Percentiles rank a stretch among this genome's conserved stretches.
phyloP scores from a whole-genome alignment of 441 rosid genomes.

The Adansonia madagascariensis region DNA sequence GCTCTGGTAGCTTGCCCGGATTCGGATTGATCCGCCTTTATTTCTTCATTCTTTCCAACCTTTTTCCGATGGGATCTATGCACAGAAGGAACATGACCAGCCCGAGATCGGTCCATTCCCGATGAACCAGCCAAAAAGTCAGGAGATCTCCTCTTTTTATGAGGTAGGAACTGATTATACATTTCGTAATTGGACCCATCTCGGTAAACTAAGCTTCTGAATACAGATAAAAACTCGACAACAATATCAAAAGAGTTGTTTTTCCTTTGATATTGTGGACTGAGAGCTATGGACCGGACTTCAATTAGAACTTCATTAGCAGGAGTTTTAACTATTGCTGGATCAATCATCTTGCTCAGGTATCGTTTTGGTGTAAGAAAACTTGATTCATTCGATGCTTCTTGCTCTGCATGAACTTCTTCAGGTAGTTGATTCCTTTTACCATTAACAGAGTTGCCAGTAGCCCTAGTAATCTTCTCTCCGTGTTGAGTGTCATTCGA shows the following conservation, averaged over 20 bases:
- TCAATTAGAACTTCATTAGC: constrained; percentile 50
- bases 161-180: constrained; percentile 35
- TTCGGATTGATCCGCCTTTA: constrained; percentile 14
- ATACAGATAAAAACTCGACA: constrained; percentile 57
- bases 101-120: constrained; percentile 31
- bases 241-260: constrained; percentile 46
- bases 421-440: constrained; percentile 32
- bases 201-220: constrained; percentile 59
- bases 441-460: constrained; percentile 30
- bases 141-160: constrained; percentile 44
- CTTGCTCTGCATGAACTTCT: constrained; percentile 33
- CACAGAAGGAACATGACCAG: constrained; percentile 26
- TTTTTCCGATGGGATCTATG: constrained; percentile 29
- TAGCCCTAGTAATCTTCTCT: constrained; percentile 37
- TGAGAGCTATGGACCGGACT: constrained; percentile 55
- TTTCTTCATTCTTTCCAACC: constrained; percentile 26
- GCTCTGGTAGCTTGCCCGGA: constrained; percentile 30
- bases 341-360: constrained; percentile 35
- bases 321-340: constrained; percentile 48
- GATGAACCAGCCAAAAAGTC: constrained; percentile 29
- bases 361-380: constrained; percentile 35
- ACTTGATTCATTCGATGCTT: constrained; percentile 35
- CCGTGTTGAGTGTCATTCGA: constrained; percentile 37
- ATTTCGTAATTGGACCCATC: constrained; percentile 43
- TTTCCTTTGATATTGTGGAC: constrained; percentile 44